These are phyloP conservation scores for Dictyophora rubrovolvata DNA, from an alignment of 768 basidiomycete genomes.

Conservation along the genomic window DNA sequence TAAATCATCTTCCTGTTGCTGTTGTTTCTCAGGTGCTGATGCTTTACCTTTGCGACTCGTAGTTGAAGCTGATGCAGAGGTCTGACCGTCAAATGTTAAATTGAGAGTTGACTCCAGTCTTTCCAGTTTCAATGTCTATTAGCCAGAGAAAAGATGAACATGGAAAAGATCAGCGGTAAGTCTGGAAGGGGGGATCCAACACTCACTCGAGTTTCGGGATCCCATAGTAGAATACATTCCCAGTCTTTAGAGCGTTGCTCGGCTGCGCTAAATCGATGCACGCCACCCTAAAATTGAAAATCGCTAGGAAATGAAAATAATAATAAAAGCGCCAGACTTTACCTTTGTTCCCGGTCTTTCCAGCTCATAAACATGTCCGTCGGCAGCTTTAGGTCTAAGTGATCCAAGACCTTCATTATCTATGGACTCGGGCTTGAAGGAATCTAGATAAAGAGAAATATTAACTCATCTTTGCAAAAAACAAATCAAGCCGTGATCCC, in stretches of 20 bases:
- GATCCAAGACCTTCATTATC: constrained; percentile 56
- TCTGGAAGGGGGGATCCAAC: neutral
- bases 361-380: constrained; percentile 38
- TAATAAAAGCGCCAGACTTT: neutral
- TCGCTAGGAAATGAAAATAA: constrained; percentile 6
- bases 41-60: neutral
- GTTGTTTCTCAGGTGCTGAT: neutral
- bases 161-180: constrained; percentile 11
- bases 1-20: neutral
- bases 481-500: neutral
- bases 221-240: constrained; percentile 74
- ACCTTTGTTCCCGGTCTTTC: constrained; percentile 64
- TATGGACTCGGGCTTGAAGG: constrained; percentile 65
- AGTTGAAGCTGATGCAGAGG: constrained; percentile 15
- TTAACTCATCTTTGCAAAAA: neutral
- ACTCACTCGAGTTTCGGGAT: constrained; percentile 61
- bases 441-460: constrained; percentile 34
- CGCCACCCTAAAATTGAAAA: constrained; percentile 36
- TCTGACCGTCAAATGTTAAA: constrained; percentile 44
- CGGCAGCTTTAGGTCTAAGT: constrained; percentile 45
- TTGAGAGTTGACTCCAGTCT: constrained; percentile 58
- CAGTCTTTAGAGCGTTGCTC: constrained; percentile 54
- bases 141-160: neutral
- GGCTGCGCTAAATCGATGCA: constrained; percentile 44
- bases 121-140: constrained; percentile 61